A percentile compares a stretch with the other conserved stretches of the same genome.
These are phyloP conservation scores for Dysphania ambrosioides DNA, from an alignment of 148 eudicot genomes.

Conservation along the genomic window DNA sequence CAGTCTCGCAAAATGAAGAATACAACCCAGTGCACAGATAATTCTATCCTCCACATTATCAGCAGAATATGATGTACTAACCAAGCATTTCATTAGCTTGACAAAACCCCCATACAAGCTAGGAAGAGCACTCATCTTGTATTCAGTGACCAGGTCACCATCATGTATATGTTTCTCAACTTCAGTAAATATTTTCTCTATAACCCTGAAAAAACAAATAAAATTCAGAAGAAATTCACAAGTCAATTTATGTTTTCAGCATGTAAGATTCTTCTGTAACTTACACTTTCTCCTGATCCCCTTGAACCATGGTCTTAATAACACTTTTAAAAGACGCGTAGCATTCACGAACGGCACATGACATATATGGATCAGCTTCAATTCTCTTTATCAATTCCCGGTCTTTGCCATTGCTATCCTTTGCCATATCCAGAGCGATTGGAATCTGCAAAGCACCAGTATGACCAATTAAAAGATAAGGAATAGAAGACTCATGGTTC, in stretches of 20 bases:
- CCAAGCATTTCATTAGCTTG: slow-evolving; percentile 82
- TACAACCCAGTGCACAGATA: slow-evolving; percentile 2
- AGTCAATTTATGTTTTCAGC: not conserved
- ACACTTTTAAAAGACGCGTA: slow-evolving; percentile 85
- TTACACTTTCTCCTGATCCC: slow-evolving; percentile 63
- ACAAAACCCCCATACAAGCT: slow-evolving; percentile 76
- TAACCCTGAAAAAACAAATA: slow-evolving; percentile 50
- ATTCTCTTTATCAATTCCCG: slow-evolving; percentile 78
- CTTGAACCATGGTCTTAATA: slow-evolving; percentile 64
- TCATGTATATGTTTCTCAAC: slow-evolving; percentile 60
- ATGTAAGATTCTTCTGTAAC: slow-evolving; percentile 24
- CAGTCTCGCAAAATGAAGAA: not conserved
- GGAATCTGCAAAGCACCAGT: slow-evolving; percentile 58
- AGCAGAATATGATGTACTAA: slow-evolving; percentile 27
- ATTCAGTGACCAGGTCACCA: slow-evolving; percentile 49
- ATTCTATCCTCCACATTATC: not conserved
- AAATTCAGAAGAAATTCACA: too few species aligned
- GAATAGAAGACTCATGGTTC: not conserved
- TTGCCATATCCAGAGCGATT: slow-evolving; percentile 96
- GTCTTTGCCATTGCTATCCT: slow-evolving; percentile 80
- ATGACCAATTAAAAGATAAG: slow-evolving; percentile 1
- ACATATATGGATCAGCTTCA: slow-evolving; percentile 69
- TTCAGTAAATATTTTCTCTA: slow-evolving; percentile 60
- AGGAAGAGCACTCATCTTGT: slow-evolving; percentile 87
- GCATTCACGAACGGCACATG: slow-evolving; percentile 82